A percentile compares a stretch with the other conserved stretches of the same genome.
These are phyloP conservation scores for Jamesozyma jinghongensis DNA, from an alignment of 805 yeast genomes.

Conservation along the genomic window DNA sequence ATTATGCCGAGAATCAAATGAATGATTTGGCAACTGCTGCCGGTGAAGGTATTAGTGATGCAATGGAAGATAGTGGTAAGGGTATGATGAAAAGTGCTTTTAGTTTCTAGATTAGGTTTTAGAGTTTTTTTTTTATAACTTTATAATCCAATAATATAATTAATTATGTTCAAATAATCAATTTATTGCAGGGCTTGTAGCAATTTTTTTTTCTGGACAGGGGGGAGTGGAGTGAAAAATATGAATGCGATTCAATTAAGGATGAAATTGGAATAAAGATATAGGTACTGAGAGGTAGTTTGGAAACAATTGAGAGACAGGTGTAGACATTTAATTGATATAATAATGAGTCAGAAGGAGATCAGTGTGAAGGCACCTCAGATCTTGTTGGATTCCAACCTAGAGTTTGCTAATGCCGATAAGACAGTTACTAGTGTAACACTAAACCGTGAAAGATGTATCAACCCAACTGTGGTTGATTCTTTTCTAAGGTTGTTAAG, in stretches of 20 bases:
- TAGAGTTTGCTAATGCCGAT: constrained; percentile 11
- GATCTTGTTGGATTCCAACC: constrained; percentile 12
- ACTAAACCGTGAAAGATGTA: constrained; percentile 22
- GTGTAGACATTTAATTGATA: no score
- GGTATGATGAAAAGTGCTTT: constrained; percentile 44
- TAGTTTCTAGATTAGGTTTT: constrained; percentile 30
- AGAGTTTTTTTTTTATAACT: no score
- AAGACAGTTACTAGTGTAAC: constrained; percentile 13
- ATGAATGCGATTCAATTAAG: background rate
- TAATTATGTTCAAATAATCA: no score
- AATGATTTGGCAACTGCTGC: constrained; percentile 50
- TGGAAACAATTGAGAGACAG: no score
- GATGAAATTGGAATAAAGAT: background rate
- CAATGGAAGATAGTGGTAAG: constrained; percentile 40
- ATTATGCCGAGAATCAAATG: constrained; percentile 43
- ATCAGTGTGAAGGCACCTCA: constrained; percentile 6
- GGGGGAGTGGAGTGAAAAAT: no score
- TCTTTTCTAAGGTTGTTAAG: constrained; percentile 25
- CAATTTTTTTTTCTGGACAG: no score
- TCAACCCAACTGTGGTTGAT: constrained; percentile 25
- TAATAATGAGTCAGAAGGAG: background rate
- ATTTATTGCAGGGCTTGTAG: no score
- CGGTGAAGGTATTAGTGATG: constrained; percentile 45
- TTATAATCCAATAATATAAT: no score
- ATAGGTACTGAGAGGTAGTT: background rate